phyloP scores from a whole-genome alignment of 768 basidiomycete genomes.

The Strobilomyces echinocephalus region DNA sequence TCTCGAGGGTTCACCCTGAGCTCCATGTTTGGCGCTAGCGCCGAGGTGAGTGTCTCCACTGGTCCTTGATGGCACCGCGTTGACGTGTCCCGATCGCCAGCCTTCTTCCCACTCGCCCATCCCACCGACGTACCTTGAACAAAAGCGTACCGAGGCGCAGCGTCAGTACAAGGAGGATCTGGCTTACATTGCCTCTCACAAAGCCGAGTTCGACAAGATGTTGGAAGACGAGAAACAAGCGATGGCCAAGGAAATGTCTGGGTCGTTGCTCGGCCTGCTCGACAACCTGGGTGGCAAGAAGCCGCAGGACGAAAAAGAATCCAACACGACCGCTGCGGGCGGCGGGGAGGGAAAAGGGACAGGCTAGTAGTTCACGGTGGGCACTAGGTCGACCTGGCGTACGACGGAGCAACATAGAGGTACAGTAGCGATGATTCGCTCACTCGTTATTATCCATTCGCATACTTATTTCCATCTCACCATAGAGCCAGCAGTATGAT shows the following conservation, averaged over 20 bases:
- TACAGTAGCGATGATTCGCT: slow-evolving; percentile 1
- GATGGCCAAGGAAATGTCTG: slow-evolving; percentile 44
- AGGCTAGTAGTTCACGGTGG: neutral
- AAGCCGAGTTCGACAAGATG: slow-evolving; percentile 44
- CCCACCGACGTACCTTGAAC: slow-evolving; percentile 49
- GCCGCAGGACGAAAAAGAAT: slow-evolving; percentile 1
- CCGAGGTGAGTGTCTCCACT: slow-evolving; percentile 25
- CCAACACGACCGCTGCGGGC: slow-evolving; percentile 5
- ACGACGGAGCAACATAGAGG: slow-evolving; percentile 2
- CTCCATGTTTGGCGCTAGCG: slow-evolving; percentile 36
- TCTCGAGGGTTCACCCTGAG: slow-evolving; percentile 42
- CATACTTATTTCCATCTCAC: neutral
- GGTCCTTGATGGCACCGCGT: neutral
- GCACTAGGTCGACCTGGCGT: neutral
- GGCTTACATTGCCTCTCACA: slow-evolving; percentile 48
- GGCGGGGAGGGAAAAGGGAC: slow-evolving; percentile 11
- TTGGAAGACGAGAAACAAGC: slow-evolving; percentile 51
- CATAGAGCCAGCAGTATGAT: too few species aligned
- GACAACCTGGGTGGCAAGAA: slow-evolving; percentile 25
- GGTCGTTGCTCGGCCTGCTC: slow-evolving; percentile 32
- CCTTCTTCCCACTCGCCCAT: slow-evolving; percentile 30
- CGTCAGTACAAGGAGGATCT: slow-evolving; percentile 48
- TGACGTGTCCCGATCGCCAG: neutral
- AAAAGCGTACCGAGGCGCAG: slow-evolving; percentile 49
- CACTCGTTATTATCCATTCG: neutral